Evolutionary conservation across 257 asterid genomes (phyloP).

Genomic region (Solanum pennellii): DNA sequence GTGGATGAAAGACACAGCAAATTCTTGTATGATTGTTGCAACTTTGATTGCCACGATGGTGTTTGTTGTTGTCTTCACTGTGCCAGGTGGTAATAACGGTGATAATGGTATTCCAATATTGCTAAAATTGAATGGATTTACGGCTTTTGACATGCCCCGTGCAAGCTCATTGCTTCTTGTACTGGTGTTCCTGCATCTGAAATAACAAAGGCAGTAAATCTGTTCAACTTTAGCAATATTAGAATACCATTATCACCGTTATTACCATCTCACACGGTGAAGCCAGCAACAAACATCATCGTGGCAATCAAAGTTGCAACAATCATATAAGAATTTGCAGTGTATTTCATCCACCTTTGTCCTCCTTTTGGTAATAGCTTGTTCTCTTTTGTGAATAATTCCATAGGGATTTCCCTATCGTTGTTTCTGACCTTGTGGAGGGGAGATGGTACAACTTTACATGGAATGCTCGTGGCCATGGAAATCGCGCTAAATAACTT

Average conservation of each 20-base stretch:
- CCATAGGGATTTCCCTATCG: neutral
- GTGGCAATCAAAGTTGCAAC: neutral
- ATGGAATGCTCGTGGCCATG: neutral
- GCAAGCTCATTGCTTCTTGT: too few species aligned
- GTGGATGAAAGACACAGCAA: neutral
- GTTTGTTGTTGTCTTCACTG: neutral
- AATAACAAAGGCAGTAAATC: slow-evolving; percentile 10
- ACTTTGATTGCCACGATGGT: neutral
- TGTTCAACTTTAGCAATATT: neutral
- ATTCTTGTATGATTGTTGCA: neutral
- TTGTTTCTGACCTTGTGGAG: neutral
- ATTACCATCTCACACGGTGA: slow-evolving; percentile 24
- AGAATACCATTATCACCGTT: slow-evolving; percentile 8
- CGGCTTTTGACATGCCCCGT: neutral
- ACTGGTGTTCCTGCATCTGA: neutral
- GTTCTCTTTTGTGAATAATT: neutral
- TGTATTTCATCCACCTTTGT: neutral
- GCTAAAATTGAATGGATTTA: neutral
- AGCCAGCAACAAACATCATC: slow-evolving; percentile 16
- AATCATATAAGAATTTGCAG: neutral
- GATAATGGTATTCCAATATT: neutral
- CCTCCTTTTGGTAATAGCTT: neutral
- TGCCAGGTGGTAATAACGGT: neutral
- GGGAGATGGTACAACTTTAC: slow-evolving; percentile 4
- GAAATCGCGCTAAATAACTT: neutral